These are phyloP conservation scores for Phytophthora pisi DNA, from an alignment of 352 stramenopile species.

Conservation along the genomic window DNA sequence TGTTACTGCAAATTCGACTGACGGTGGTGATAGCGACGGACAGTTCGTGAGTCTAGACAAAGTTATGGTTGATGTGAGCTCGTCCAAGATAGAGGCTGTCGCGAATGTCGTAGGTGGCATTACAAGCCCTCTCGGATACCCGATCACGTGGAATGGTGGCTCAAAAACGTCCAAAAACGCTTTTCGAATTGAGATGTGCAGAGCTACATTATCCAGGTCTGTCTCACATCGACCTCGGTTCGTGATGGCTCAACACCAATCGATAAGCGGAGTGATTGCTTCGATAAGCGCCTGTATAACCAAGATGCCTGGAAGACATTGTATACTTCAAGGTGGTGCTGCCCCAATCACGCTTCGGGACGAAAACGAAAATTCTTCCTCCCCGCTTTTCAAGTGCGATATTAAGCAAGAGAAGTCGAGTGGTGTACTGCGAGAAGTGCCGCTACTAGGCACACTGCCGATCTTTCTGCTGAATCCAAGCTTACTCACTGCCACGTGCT, in stretches of 20 bases:
- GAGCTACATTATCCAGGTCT: constrained; percentile 20
- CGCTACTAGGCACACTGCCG: constrained; percentile 24
- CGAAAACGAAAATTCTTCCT: not conserved
- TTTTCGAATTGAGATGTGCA: constrained; percentile 46
- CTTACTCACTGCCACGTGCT: constrained; percentile 14
- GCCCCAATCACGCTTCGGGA: constrained; percentile 20
- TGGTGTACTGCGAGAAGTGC: constrained; percentile 25
- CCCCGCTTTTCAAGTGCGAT: constrained; percentile 26
- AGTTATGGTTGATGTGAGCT: constrained; percentile 22
- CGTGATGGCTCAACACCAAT: constrained; percentile 36
- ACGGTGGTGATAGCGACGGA: constrained; percentile 24
- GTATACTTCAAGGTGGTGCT: constrained; percentile 39
- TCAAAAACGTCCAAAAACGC: constrained; percentile 4
- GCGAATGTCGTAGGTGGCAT: constrained; percentile 14
- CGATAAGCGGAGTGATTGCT: constrained; percentile 32
- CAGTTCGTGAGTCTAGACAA: constrained; percentile 30
- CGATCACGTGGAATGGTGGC: constrained; percentile 21
- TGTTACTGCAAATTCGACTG: constrained; percentile 25
- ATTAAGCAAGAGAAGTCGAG: constrained; percentile 37
- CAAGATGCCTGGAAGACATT: not conserved
- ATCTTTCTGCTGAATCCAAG: constrained; percentile 32
- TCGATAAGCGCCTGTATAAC: constrained; percentile 35
- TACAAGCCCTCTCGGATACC: constrained; percentile 25
- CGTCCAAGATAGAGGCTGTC: constrained; percentile 15
- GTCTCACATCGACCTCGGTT: constrained; percentile 25